Percentiles rank a stretch among this genome's conserved stretches.
Evolutionary conservation across 768 basidiomycete genomes (phyloP).

Genomic region (Agrocybe pediades): DNA sequence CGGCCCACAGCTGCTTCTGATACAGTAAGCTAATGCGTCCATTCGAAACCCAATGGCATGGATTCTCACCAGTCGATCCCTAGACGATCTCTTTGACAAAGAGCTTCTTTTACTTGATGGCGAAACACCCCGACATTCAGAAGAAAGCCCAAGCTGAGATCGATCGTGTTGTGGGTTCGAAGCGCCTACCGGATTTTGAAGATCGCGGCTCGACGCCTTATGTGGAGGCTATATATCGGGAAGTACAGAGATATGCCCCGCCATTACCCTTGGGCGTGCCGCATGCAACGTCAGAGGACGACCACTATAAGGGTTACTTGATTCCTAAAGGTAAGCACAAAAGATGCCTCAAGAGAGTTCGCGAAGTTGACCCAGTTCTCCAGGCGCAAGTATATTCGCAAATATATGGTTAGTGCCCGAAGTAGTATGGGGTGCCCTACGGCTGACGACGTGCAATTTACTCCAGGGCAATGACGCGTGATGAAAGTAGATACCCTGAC

Average conservation of each 20-base stretch:
- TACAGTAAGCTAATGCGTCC: background rate
- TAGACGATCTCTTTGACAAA: constrained; percentile 32
- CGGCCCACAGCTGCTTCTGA: constrained; percentile 15
- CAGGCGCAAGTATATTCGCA: background rate
- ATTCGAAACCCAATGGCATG: too few species aligned
- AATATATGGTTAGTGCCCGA: background rate
- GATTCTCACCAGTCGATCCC: background rate
- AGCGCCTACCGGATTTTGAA: constrained; percentile 35
- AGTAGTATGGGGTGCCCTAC: background rate
- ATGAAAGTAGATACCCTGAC: constrained; percentile 22
- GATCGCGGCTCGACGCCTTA: constrained; percentile 26
- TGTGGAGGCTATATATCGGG: constrained; percentile 13
- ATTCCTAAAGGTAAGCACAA: constrained; percentile 22
- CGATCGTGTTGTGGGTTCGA: constrained; percentile 35
- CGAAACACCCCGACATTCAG: constrained; percentile 36
- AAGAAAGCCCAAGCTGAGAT: constrained; percentile 41
- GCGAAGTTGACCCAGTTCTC: too few species aligned
- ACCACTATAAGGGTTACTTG: constrained; percentile 22
- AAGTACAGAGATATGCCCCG: constrained; percentile 14
- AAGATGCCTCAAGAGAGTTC: too few species aligned
- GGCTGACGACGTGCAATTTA: background rate
- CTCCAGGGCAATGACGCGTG: constrained; percentile 24
- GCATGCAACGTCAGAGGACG: constrained; percentile 23
- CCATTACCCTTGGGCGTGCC: constrained; percentile 19
- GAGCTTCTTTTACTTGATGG: constrained; percentile 41